Conservation (phyloP, 257 asterid species). For the Lycium barbarum region DNA sequence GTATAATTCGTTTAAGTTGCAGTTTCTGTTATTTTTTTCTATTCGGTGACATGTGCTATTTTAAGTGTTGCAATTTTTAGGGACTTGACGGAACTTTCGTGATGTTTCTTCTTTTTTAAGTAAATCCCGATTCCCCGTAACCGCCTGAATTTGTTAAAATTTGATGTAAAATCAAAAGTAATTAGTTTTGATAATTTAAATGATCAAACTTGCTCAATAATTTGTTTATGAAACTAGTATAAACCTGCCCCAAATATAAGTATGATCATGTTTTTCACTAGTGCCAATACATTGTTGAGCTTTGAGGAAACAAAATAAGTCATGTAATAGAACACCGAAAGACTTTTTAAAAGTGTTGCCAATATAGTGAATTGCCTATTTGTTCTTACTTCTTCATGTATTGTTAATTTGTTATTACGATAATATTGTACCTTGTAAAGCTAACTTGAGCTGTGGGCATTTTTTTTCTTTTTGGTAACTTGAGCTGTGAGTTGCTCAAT, state of each 20-base stretch:
- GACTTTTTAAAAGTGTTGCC: not conserved
- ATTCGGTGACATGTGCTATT: too few relatives aligned
- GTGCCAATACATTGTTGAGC: too few relatives aligned
- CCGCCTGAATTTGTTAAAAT: not conserved
- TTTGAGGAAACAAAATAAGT: not conserved
- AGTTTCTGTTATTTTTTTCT: not conserved
- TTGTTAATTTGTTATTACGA: not conserved
- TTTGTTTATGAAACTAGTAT: not conserved
- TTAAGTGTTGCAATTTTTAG: too few relatives aligned
- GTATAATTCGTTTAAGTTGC: not conserved
- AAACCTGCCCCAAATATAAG: not conserved
- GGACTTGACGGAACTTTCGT: too few relatives aligned
- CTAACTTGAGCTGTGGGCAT: not conserved
- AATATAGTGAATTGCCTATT: not conserved
- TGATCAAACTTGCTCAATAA: not conserved
- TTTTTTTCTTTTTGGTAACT: not conserved
- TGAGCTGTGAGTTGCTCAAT: conserved; percentile 14
- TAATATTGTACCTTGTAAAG: not conserved
- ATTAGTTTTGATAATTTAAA: not conserved
- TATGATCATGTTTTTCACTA: too few relatives aligned
- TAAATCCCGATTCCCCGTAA: too few relatives aligned
- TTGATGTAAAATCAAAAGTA: not conserved
- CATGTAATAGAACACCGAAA: not conserved
- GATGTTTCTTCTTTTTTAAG: too few relatives aligned
- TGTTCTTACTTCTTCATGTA: not conserved